Conservation (phyloP, 202 grass and related monocot species). For the Musa balbisiana region DNA sequence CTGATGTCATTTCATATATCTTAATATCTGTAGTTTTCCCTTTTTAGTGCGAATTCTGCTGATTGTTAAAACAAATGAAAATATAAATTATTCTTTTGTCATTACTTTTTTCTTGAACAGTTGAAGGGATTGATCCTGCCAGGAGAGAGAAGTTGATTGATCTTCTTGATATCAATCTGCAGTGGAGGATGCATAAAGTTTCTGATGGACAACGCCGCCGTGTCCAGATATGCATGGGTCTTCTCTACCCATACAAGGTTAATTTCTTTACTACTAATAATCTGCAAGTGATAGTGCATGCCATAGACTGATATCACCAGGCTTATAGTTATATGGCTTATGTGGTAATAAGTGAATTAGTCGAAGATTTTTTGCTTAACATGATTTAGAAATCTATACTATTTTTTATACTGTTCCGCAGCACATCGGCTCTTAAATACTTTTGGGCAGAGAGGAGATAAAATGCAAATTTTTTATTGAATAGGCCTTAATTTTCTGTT, state of each 20-base stretch:
- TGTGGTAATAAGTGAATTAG: not conserved
- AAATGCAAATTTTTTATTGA: not conserved
- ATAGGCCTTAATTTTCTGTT: not conserved
- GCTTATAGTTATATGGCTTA: not conserved
- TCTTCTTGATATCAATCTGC: conserved; percentile 87
- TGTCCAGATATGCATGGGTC: conserved; percentile 98
- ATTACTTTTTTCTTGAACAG: conserved; percentile 47
- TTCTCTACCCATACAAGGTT: conserved; percentile 97
- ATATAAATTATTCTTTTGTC: conserved; percentile 13
- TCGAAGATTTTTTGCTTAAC: not conserved
- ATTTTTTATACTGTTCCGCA: not conserved
- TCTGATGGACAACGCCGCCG: conserved; percentile 88
- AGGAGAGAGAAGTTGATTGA: conserved; percentile 82
- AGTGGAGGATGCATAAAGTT: conserved; percentile 98
- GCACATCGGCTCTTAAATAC: not conserved
- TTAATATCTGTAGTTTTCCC: not conserved
- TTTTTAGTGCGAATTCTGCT: not conserved
- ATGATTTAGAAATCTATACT: not conserved
- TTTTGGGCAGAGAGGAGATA: not conserved
- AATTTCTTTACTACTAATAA: not conserved
- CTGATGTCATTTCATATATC: not conserved
- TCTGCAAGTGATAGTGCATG: not conserved
- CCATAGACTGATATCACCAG: not conserved
- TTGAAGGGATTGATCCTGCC: conserved; percentile 82
- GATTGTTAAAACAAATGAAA: not conserved